Evolutionary conservation across 108 stramenopile species (phyloP).

Genomic region (Parmales sp.): DNA sequence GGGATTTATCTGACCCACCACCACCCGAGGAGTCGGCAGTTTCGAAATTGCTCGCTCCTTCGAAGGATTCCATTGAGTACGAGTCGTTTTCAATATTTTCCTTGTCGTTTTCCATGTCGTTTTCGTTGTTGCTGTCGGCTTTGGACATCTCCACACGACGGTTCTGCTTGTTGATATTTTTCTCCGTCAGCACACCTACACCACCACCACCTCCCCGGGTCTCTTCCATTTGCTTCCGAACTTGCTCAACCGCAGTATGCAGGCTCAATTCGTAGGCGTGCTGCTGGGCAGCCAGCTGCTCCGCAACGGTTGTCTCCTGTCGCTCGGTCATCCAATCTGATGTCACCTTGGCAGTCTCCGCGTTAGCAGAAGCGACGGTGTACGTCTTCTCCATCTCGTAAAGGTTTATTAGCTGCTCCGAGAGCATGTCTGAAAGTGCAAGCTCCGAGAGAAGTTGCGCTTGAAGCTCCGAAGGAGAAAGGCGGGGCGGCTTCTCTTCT

Average conservation of each 20-base stretch:
- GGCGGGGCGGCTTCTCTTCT: background rate
- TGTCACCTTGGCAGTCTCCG: background rate
- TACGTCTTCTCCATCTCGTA: constrained; percentile 10
- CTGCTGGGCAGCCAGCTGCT: constrained; percentile 3
- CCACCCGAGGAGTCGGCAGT: background rate
- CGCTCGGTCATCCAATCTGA: background rate
- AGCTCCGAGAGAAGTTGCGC: constrained; percentile 1
- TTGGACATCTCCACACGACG: background rate
- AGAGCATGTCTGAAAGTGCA: background rate
- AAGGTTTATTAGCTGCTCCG: background rate
- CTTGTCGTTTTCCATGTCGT: background rate
- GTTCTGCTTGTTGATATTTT: background rate
- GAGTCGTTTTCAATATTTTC: too few relatives aligned
- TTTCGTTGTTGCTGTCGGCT: background rate
- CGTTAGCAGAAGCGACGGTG: background rate
- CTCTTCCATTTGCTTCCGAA: background rate
- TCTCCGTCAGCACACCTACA: too few relatives aligned
- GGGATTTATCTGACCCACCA: background rate
- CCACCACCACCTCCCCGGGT: too few relatives aligned
- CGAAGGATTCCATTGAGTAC: too few relatives aligned
- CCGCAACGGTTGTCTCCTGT: background rate
- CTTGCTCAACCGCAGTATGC: background rate
- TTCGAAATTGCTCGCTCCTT: too few relatives aligned
- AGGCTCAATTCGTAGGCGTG: background rate
- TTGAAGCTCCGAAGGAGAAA: background rate